Conservation (phyloP, 2,329 filamentous ascomycete species). For the Penicillium sp. region DNA sequence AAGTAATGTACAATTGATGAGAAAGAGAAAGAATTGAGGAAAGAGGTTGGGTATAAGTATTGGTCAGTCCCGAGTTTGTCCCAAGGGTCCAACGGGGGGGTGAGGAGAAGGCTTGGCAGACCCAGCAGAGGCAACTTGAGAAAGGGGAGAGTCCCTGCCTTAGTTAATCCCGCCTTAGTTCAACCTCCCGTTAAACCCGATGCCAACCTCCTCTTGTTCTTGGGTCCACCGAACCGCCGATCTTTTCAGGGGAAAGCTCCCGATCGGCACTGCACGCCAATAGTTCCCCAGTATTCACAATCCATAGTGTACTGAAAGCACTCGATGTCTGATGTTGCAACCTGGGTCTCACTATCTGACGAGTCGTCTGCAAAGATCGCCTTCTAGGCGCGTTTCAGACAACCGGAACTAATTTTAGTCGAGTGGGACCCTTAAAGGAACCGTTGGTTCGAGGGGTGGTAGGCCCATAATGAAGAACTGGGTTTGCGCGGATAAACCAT, state of each 20-base stretch:
- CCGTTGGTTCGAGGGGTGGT: conserved; percentile 1
- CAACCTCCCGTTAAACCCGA: not conserved
- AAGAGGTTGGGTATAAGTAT: conserved; percentile 1
- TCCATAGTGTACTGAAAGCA: conserved; percentile 1
- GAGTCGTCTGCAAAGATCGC: not conserved
- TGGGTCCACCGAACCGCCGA: conserved; percentile 1
- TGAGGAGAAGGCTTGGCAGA: not conserved
- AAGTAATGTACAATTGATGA: not conserved
- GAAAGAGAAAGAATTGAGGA: not conserved
- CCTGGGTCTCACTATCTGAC: conserved; percentile 11
- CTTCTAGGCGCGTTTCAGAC: conserved; percentile 7
- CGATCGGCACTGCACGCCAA: conserved; percentile 8
- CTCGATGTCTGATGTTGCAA: conserved; percentile 1
- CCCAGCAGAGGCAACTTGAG: too few relatives aligned
- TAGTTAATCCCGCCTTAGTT: too few relatives aligned
- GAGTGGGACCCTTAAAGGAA: not conserved
- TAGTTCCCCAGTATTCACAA: conserved; percentile 3
- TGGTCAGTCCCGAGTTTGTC: too few relatives aligned
- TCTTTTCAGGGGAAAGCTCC: conserved; percentile 10
- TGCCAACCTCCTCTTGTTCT: not conserved
- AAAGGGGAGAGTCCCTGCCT: too few relatives aligned
- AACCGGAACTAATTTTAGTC: conserved; percentile 1
- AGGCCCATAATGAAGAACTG: not conserved
- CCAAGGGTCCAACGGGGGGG: conserved; percentile 9
- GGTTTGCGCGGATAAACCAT: not conserved